Evolutionary conservation across 2,329 filamentous ascomycete species (phyloP).

Genomic region (Neoascochyta sp.): DNA sequence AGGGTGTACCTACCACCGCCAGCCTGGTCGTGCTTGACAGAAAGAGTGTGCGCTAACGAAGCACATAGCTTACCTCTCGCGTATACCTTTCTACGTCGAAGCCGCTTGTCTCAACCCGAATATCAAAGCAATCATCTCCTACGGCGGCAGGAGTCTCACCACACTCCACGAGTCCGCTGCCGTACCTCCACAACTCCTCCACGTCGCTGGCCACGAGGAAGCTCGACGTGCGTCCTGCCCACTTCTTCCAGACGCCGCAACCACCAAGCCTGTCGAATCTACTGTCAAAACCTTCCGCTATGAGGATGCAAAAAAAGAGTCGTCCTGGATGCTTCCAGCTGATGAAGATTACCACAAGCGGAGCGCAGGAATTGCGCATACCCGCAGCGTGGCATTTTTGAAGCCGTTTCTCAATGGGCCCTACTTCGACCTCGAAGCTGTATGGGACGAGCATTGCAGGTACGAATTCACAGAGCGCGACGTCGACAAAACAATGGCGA

Average conservation of each 20-base stretch:
- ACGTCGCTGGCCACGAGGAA: conserved; percentile 20
- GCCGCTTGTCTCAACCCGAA: conserved; percentile 18
- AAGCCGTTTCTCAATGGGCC: conserved; percentile 62
- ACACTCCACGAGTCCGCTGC: conserved; percentile 17
- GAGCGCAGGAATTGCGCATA: conserved; percentile 61
- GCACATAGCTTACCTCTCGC: conserved; percentile 28
- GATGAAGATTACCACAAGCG: conserved; percentile 43
- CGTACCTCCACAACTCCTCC: conserved; percentile 29
- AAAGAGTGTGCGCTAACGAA: neutral
- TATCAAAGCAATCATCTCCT: conserved; percentile 33
- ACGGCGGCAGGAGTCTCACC: conserved; percentile 26
- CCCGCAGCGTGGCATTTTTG: conserved; percentile 61
- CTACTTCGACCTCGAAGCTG: conserved; percentile 68
- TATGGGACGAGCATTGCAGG: conserved; percentile 75
- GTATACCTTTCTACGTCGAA: conserved; percentile 32
- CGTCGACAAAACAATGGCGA: conserved; percentile 72
- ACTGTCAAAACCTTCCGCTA: conserved; percentile 26
- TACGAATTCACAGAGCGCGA: conserved; percentile 67
- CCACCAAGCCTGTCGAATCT: conserved; percentile 6
- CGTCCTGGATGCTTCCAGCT: conserved; percentile 27
- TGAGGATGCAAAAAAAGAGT: conserved; percentile 18
- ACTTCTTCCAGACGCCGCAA: conserved; percentile 12
- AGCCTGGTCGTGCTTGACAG: too few species aligned
- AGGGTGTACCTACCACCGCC: too few species aligned
- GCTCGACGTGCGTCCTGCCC: conserved; percentile 22